Evolutionary conservation across 75 land plant species (phyloP).

Genomic region (Gnetum montanum): DNA sequence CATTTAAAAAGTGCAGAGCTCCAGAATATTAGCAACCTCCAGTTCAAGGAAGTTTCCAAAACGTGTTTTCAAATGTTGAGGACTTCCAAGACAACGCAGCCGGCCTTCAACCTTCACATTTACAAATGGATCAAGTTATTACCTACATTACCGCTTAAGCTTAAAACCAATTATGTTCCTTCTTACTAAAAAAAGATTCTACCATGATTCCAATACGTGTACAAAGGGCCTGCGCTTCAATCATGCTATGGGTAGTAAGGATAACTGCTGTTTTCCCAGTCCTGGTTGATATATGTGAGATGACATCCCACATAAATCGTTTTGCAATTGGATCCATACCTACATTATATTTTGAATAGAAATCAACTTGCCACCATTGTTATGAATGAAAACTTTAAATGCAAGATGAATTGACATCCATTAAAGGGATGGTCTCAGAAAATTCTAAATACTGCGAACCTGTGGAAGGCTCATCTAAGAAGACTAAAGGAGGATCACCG

Average conservation of each 20-base stretch:
- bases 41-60: constrained; percentile 80
- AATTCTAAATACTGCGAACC: too few species aligned
- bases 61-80: constrained; percentile 85
- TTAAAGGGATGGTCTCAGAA: too few species aligned
- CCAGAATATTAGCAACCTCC: constrained; percentile 62
- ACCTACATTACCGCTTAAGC: too few species aligned
- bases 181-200: not conserved
- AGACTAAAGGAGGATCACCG: constrained; percentile 84
- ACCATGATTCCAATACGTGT: constrained; percentile 92
- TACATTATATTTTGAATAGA: too few species aligned
- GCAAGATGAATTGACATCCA: too few species aligned
- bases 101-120: constrained; percentile 61
- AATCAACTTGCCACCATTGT: too few species aligned
- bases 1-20: too few species aligned
- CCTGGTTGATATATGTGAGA: constrained; percentile 69
- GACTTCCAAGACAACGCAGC: constrained; percentile 79
- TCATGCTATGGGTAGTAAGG: constrained; percentile 95
- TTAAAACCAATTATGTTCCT: too few species aligned
- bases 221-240: constrained; percentile 90
- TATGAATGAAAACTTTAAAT: too few species aligned
- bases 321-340: constrained; percentile 98
- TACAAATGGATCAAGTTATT: not conserved
- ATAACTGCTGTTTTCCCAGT: constrained; percentile 72
- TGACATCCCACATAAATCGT: constrained; percentile 93
- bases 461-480: constrained; percentile 95